Evolutionary conservation across 805 yeast species (phyloP).

Genomic region (Metschnikowia henanensis): DNA sequence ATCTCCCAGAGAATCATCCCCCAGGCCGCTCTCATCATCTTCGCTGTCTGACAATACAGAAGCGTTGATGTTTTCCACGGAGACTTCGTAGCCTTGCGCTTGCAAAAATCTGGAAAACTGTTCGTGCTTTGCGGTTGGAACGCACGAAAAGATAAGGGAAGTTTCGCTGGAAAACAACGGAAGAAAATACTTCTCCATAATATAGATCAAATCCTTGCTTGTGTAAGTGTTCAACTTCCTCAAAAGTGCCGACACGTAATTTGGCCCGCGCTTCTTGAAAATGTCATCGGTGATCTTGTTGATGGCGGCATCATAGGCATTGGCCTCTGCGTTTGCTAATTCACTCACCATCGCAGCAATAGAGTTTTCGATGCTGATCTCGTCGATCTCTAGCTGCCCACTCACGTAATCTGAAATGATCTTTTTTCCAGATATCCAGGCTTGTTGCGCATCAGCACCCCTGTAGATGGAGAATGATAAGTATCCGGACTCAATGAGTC

Average conservation of each 20-base stretch:
- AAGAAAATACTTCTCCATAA: constrained; percentile 57
- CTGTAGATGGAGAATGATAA: constrained; percentile 70
- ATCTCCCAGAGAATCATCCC: constrained; percentile 11
- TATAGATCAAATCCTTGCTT: constrained; percentile 48
- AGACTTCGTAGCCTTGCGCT: constrained; percentile 58
- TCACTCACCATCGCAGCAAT: constrained; percentile 71
- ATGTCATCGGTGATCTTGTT: constrained; percentile 65
- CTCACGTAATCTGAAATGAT: constrained; percentile 61
- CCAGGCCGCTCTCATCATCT: constrained; percentile 1
- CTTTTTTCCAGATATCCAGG: constrained; percentile 59
- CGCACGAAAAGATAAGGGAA: constrained; percentile 66
- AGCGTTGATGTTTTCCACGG: constrained; percentile 49
- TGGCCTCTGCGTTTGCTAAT: constrained; percentile 68
- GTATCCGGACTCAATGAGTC: constrained; percentile 64
- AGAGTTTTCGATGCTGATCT: constrained; percentile 65
- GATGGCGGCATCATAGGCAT: constrained; percentile 62
- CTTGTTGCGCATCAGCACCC: constrained; percentile 77
- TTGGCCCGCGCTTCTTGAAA: constrained; percentile 68
- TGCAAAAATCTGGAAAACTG: constrained; percentile 48
- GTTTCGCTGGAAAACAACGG: constrained; percentile 59
- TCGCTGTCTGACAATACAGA: not conserved
- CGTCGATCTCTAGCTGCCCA: constrained; percentile 57
- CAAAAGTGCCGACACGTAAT: constrained; percentile 57
- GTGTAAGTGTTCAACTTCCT: constrained; percentile 52
- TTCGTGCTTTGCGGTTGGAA: constrained; percentile 65